phyloP scores from a whole-genome alignment of 352 stramenopile genomes.

The Phytophthora boehmeriae region DNA sequence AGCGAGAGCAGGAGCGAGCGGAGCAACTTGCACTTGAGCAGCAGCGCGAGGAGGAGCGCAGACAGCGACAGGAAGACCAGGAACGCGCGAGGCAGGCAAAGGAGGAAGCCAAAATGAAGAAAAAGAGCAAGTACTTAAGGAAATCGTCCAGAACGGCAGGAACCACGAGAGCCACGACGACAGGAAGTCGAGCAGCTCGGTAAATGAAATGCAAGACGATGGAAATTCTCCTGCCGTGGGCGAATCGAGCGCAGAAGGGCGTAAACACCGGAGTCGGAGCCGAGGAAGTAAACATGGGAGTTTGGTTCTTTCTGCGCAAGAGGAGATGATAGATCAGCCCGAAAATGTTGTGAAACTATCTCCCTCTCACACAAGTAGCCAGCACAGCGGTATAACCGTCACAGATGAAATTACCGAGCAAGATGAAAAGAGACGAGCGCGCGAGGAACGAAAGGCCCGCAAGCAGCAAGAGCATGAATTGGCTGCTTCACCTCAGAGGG shows the following conservation, averaged over 20 bases:
- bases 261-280: conserved; percentile 18
- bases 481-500: conserved; percentile 7
- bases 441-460: conserved; percentile 25
- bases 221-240: conserved; percentile 4
- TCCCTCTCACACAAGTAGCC: not conserved
- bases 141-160: conserved; percentile 1
- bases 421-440: conserved; percentile 21
- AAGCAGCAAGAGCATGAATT: conserved; percentile 32
- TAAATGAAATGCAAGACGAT: not conserved
- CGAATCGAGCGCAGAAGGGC: conserved; percentile 11
- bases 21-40: conserved; percentile 36
- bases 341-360: conserved; percentile 12
- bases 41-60: conserved; percentile 19
- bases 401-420: not conserved
- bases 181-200: not conserved
- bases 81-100: conserved; percentile 4
- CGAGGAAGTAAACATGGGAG: conserved; percentile 11
- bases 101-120: conserved; percentile 13
- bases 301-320: conserved; percentile 1
- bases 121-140: conserved; percentile 7
- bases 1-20: conserved; percentile 24
- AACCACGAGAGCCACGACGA: not conserved
- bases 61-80: conserved; percentile 21
- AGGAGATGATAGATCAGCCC: not conserved
- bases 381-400: not conserved